Conservation (phyloP, 2,329 filamentous ascomycete genomes). For the Pseudopithomyces chartarum region DNA sequence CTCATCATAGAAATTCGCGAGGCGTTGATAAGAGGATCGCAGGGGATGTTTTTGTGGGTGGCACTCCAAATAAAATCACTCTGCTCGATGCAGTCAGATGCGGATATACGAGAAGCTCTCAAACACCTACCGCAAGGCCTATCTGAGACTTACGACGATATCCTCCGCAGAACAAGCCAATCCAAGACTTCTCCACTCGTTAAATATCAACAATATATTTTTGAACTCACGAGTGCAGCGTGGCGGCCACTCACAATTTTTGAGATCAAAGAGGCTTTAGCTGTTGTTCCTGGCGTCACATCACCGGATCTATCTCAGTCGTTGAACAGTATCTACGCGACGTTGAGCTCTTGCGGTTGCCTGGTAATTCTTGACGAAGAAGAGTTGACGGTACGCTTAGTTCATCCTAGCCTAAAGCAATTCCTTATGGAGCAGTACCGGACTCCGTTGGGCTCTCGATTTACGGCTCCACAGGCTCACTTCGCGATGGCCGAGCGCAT, state of each 20-base stretch:
- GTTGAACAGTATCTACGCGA: conserved; percentile 8
- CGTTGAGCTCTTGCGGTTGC: conserved; percentile 13
- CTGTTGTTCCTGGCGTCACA: conserved; percentile 34
- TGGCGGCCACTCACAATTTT: conserved; percentile 31
- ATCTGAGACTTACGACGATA: conserved; percentile 8
- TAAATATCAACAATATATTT: conserved; percentile 28
- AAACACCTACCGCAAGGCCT: conserved; percentile 12
- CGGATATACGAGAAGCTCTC: conserved; percentile 33
- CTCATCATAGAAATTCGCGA: conserved; percentile 9
- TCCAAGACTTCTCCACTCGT: background rate
- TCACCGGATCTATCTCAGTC: conserved; percentile 4
- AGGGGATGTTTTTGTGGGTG: conserved; percentile 18
- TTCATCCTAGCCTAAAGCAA: conserved; percentile 15
- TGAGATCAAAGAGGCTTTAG: conserved; percentile 46
- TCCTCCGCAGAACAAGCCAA: background rate
- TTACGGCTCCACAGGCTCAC: too few relatives aligned
- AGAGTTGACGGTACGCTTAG: conserved; percentile 11
- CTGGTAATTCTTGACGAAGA: conserved; percentile 13
- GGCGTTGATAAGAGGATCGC: conserved; percentile 12
- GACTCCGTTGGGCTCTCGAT: too few relatives aligned
- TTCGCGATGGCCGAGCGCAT: too few relatives aligned
- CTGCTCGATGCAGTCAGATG: conserved; percentile 40
- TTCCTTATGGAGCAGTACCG: background rate
- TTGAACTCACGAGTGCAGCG: conserved; percentile 38
- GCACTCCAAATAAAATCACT: conserved; percentile 14